Conservation (phyloP, 2,329 filamentous ascomycete genomes). For the Mycosphaerella sp. region DNA sequence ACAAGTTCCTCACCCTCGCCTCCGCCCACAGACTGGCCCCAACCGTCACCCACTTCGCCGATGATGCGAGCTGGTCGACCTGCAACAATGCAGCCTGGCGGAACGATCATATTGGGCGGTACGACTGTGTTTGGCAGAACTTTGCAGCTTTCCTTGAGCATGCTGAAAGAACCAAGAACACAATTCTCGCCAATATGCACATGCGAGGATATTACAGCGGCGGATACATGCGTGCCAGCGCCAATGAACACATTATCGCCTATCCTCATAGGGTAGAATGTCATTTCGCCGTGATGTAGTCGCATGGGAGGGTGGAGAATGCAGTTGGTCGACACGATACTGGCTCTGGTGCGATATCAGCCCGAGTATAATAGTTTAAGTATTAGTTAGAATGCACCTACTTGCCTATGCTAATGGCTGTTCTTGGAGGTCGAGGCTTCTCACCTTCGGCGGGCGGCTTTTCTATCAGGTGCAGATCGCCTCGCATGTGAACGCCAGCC, state of each 20-base stretch:
- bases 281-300: slow-evolving; percentile 66
- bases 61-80: slow-evolving; percentile 73
- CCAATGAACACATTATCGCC: slow-evolving; percentile 91
- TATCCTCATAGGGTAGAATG: slow-evolving; percentile 83
- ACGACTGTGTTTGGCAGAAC: slow-evolving; percentile 80
- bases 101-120: slow-evolving; percentile 82
- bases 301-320: slow-evolving; percentile 78
- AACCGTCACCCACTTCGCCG: slow-evolving; percentile 70
- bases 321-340: slow-evolving; percentile 72
- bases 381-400: slow-evolving; percentile 4
- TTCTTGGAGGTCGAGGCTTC: slow-evolving; percentile 27
- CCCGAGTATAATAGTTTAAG: background rate
- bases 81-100: slow-evolving; percentile 86
- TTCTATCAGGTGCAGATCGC: slow-evolving; percentile 61
- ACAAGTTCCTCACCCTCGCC: slow-evolving; percentile 43
- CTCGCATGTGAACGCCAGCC: slow-evolving; percentile 87
- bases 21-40: slow-evolving; percentile 39
- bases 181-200: slow-evolving; percentile 75
- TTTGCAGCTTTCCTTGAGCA: slow-evolving; percentile 88
- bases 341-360: slow-evolving; percentile 54
- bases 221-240: slow-evolving; percentile 63
- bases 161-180: slow-evolving; percentile 76
- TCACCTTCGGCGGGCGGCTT: slow-evolving; percentile 29
- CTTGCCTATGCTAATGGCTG: slow-evolving; percentile 71
- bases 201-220: slow-evolving; percentile 75